phyloP scores from a whole-genome alignment of 1,284 basidiomycete species.

The Spongiforma sp. region DNA sequence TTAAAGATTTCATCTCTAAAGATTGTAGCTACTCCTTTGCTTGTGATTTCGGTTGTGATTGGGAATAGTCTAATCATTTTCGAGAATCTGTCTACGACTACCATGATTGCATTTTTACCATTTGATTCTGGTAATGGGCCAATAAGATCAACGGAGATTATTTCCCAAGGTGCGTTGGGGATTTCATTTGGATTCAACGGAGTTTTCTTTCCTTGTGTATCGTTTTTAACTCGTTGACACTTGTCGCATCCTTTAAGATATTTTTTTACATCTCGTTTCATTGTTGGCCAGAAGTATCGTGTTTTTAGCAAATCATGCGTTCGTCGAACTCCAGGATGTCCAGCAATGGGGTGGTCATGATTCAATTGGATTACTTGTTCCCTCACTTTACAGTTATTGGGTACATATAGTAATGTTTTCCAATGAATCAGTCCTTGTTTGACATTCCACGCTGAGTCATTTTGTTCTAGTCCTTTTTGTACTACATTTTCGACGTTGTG shows the following conservation, averaged over 20 bases:
- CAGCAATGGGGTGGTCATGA: background rate
- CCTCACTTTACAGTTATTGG: background rate
- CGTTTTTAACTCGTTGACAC: background rate
- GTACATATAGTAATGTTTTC: background rate
- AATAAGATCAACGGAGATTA: background rate
- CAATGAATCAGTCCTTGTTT: background rate
- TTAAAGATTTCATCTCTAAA: too few relatives aligned
- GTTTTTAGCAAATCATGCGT: background rate
- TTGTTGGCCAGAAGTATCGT: background rate
- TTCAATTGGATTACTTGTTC: background rate
- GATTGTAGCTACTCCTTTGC: too few relatives aligned
- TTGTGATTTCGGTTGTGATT: too few relatives aligned
- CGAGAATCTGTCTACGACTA: background rate
- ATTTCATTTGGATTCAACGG: background rate
- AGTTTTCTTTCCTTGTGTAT: background rate
- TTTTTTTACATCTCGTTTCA: background rate
- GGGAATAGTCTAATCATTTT: too few relatives aligned
- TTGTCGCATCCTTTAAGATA: background rate
- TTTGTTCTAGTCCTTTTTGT: too few relatives aligned
- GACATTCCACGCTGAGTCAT: too few relatives aligned
- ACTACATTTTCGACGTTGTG: too few relatives aligned
- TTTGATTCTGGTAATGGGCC: constrained; percentile 8
- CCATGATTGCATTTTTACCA: constrained; percentile 39
- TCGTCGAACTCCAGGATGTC: background rate
- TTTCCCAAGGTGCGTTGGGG: background rate